Percentiles rank a stretch among this genome's conserved stretches.
These are phyloP conservation scores for Aspergillus proliferans DNA, from an alignment of 2,329 filamentous ascomycete species.

Conservation along the genomic window DNA sequence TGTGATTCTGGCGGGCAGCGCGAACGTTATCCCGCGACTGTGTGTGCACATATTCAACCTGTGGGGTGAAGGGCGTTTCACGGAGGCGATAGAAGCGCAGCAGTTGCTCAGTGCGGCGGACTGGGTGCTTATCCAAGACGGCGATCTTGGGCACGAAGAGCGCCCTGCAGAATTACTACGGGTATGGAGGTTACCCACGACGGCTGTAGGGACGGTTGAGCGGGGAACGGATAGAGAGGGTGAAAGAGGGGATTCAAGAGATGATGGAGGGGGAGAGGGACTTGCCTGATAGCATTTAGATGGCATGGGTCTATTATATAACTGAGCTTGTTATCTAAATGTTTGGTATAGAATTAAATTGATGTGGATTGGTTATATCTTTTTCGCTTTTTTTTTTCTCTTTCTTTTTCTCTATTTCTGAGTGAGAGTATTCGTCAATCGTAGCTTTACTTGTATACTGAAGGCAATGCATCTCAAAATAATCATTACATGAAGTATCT, in stretches of 20 bases:
- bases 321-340: too few relatives aligned
- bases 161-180: conserved; percentile 74
- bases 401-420: too few relatives aligned
- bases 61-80: conserved; percentile 65
- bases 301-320: too few relatives aligned
- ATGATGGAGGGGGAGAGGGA: conserved; percentile 29
- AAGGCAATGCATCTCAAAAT: too few relatives aligned
- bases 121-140: conserved; percentile 74
- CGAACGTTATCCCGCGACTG: conserved; percentile 79
- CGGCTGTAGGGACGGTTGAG: conserved; percentile 46
- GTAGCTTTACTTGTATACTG: too few relatives aligned
- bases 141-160: conserved; percentile 81
- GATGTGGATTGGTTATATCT: too few relatives aligned
- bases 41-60: conserved; percentile 76
- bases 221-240: conserved; percentile 21
- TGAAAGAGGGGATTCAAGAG: conserved; percentile 30
- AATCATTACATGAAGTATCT: too few relatives aligned
- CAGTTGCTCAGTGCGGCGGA: conserved; percentile 70
- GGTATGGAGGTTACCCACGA: conserved; percentile 74
- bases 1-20: conserved; percentile 80
- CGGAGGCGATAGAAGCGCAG: conserved; percentile 71
- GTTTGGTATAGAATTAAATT: too few relatives aligned
- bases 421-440: too few relatives aligned
- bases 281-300: conserved; percentile 20
- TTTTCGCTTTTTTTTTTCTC: too few relatives aligned